Base-by-base conservation (phyloP, 306 rosid genomes). In the Quercus alba region DNA sequence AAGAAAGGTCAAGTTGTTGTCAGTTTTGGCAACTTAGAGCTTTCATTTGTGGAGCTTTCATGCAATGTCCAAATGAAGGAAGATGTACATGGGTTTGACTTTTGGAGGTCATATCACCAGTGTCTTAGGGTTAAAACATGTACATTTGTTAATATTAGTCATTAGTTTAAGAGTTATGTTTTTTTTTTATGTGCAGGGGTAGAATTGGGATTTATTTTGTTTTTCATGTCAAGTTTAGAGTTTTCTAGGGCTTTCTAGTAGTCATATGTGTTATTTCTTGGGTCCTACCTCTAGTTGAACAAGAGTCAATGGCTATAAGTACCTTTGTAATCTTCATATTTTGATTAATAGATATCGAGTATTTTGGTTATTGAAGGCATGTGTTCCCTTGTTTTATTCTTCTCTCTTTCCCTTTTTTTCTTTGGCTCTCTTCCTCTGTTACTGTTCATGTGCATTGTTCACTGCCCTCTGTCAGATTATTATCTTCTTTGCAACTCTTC, bases 1-100 rank as follows among this genome's bases (percentile, higher is more conserved):
- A 33, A 33, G 72, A 67, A 67, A 21, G 72, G 72, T 67, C 17
- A 33, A 67, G 72, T 67, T 19, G 72, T 23, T 67, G 54, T 67
- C 72, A 67, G 72, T 67, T 67, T 67, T 67, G 21, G 72, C 25
- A 67, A 67, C 52, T 67, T 67, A 67, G 28, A 67, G 49, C 72
- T 67, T 67, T 67, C 23, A 33, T 35, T 67, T 35, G 28, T 67
- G 72, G 72, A 67, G 72, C 72, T 67, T 67, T 17, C 26, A 35
- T 67, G 49, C 72, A n/a, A 35, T 46, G 25, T 35, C 72, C 72
- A 5, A 26, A 33, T 13, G 72, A 67, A 67, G 25, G 72, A 67
- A 67, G 72, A 19, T 11, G 19, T 31, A 66, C 49, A 17, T 35
- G 14, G 72, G 35, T 67, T 67, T 33, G 72, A 67, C 51, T 67